These are phyloP conservation scores for Rosa rugosa DNA, from an alignment of 306 rosid genomes.

Conservation along the genomic window DNA sequence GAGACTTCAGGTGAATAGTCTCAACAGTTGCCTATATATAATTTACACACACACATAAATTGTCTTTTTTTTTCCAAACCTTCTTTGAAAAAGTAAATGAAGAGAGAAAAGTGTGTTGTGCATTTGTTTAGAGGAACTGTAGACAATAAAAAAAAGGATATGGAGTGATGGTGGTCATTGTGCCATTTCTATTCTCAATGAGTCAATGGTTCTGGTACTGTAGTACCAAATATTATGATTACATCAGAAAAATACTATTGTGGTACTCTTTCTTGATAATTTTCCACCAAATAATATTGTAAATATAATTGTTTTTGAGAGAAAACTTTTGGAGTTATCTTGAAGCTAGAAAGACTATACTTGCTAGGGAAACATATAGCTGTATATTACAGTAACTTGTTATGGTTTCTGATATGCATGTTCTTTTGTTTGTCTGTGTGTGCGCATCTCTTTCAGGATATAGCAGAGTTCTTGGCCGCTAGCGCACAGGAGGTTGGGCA, in stretches of 20 bases:
- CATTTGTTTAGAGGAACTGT: neutral
- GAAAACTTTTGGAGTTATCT: too few species aligned
- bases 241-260: neutral
- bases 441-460: conserved; percentile 43
- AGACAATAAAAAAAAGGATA: neutral
- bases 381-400: neutral
- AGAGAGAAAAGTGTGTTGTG: neutral
- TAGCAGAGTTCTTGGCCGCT: conserved; percentile 56
- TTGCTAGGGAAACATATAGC: neutral
- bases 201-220: neutral
- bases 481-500: conserved; percentile 70
- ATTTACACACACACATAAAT: too few species aligned
- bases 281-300: neutral
- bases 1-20: conserved; percentile 55
- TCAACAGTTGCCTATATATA: neutral
- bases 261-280: neutral
- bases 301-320: neutral
- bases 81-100: neutral
- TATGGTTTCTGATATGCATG: neutral
- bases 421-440: conserved; percentile 1
- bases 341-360: conserved; percentile 1
- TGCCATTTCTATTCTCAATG: neutral
- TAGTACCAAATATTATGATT: neutral
- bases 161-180: neutral
- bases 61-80: neutral